Evolutionary conservation across 73 alveolate genomes (phyloP).

Genomic region (Breviolum minutum): DNA sequence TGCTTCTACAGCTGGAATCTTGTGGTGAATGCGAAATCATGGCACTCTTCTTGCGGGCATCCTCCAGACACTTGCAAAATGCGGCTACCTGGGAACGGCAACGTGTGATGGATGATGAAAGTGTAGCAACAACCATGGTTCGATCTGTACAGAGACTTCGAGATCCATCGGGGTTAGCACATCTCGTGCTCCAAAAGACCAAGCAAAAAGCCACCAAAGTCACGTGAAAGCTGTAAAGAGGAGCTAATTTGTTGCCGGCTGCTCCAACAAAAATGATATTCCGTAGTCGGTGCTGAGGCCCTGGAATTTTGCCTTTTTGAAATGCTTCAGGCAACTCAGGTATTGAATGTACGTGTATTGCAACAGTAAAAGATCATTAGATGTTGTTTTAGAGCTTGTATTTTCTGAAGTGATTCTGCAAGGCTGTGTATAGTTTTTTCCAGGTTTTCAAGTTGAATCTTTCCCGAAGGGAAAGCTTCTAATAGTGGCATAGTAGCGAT

Average conservation of each 20-base stretch:
- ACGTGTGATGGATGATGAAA: constrained; percentile 50
- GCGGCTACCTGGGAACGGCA: constrained; percentile 32
- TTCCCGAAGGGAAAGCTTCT: constrained; percentile 11
- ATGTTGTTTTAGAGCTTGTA: background rate
- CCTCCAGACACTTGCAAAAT: constrained; percentile 17
- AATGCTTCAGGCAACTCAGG: background rate
- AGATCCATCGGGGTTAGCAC: constrained; percentile 22
- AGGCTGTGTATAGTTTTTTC: background rate
- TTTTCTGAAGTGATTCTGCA: background rate
- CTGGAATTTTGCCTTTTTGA: background rate
- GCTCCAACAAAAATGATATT: background rate
- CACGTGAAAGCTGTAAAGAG: no score
- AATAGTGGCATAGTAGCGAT: background rate
- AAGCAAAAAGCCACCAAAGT: background rate
- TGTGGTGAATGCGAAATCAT: background rate
- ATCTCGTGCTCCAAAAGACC: background rate
- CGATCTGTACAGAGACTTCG: constrained; percentile 7
- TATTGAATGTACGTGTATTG: background rate
- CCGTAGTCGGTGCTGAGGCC: background rate
- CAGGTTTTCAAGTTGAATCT: background rate
- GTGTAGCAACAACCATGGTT: constrained; percentile 57
- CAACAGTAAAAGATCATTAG: background rate
- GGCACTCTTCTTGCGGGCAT: constrained; percentile 1
- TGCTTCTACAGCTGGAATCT: background rate
- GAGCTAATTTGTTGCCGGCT: background rate